A percentile compares a stretch with the other conserved stretches of the same genome.
phyloP scores from a whole-genome alignment of 306 rosid genomes.

The Malus asiatica region DNA sequence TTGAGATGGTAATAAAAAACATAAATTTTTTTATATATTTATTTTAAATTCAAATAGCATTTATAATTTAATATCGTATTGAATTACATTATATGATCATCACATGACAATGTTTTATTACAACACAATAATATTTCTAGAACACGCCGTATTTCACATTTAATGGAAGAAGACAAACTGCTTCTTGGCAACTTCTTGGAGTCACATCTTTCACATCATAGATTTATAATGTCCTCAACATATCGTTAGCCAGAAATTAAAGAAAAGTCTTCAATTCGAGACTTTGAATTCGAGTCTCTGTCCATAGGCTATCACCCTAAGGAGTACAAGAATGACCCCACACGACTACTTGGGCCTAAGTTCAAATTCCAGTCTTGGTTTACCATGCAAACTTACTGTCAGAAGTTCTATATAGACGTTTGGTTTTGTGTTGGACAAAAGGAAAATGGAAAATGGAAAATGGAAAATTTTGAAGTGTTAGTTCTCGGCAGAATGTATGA shows the following conservation, averaged over 20 bases:
- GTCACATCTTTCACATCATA: conserved; percentile 22
- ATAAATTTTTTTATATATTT: too few species aligned
- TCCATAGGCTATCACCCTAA: conserved; percentile 7
- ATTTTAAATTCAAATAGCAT: too few species aligned
- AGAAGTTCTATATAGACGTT: too few species aligned
- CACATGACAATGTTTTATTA: too few species aligned
- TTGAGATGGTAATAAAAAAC: too few species aligned
- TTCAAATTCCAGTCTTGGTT: background rate
- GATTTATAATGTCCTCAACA: conserved; percentile 2
- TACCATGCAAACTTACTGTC: background rate
- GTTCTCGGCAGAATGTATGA: background rate
- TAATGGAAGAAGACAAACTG: background rate
- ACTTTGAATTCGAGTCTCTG: background rate
- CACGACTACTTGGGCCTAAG: background rate
- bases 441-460: background rate
- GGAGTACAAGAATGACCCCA: background rate
- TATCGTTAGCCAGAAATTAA: background rate
- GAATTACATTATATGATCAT: too few species aligned
- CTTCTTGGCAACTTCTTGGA: background rate
- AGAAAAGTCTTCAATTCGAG: background rate
- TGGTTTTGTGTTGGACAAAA: background rate
- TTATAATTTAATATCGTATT: too few species aligned
- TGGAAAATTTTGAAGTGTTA: background rate
- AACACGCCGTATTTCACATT: background rate
- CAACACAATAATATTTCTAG: too few species aligned